Base-by-base conservation (phyloP, 2,329 filamentous ascomycete genomes). In the Penicillium palitans region DNA sequence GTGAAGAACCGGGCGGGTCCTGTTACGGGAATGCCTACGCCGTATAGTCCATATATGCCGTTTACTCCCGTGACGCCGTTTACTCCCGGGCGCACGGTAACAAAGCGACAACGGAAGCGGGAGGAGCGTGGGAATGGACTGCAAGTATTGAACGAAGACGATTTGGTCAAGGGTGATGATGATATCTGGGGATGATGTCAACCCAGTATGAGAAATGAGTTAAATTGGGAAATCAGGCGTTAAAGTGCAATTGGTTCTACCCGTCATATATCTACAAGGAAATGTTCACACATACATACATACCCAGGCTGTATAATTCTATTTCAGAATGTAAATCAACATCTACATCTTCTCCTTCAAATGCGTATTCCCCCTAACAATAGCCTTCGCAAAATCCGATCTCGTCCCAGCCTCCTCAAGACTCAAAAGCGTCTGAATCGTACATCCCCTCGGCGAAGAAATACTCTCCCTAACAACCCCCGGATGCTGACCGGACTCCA, bases 401-500 rank as follows among this genome's bases (percentile, higher is more conserved):
- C 84, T 76, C n/a, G 85, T 78, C 1, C 76, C 78, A 0, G 81
- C 81, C 64, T 84, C 83, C 71, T 87, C 84, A 19, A 88, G 72
- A 19, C 83, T 81, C 66, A 86, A 69, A 58, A 88, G 68, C 0
- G 84, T 84, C 25, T 82, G 83, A 61, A 87, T 85, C 1, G 85
- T 87, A 71, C 84, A 87, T 0, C 85, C 85, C 21, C 83, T 83
- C 0, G 85, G 85, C 10, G 84, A 86, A 15, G 79, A 81, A 2
- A 87, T 83, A 73, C 84, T 86, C 65, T 87, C 85, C 61, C 83
- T 77, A 50, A 87, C 69, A 45, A 85, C 72, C 6, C 84, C 84
- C 1, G 85, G 85, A 72, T 87, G 85, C 68, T 85, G 83, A 3
- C 84, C 84, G 53, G 78, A 78, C 52, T 83, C 74, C 41, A 89